phyloP scores from a whole-genome alignment of 2,329 filamentous ascomycete genomes.

The Akanthomyces dipterigenus region DNA sequence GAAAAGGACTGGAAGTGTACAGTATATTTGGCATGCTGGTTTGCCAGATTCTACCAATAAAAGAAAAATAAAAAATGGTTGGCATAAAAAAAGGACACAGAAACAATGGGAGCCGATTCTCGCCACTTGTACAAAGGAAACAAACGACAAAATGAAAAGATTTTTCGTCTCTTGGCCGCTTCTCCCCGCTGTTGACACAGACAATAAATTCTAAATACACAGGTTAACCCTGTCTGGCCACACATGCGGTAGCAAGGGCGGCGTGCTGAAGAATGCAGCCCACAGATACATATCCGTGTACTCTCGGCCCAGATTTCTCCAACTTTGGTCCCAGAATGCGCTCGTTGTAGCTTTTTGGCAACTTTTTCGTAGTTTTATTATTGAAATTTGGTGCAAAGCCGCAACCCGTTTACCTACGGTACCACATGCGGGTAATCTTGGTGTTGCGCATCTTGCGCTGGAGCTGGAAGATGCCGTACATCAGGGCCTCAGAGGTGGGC shows the following conservation, averaged over 20 bases:
- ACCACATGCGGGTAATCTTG: conserved; percentile 51
- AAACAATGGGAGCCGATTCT: background rate
- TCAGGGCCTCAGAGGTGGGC: conserved; percentile 54
- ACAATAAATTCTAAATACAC: conserved; percentile 6
- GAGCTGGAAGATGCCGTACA: conserved; percentile 67
- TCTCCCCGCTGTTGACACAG: background rate
- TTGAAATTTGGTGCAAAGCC: background rate
- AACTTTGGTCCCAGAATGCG: background rate
- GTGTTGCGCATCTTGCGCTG: conserved; percentile 68
- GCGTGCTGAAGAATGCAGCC: background rate
- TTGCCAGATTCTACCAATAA: background rate
- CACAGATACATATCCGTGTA: background rate
- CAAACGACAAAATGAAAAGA: background rate
- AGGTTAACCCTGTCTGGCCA: background rate
- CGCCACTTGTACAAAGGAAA: conserved; percentile 2
- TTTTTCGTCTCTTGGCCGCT: background rate
- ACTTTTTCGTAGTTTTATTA: background rate
- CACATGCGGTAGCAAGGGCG: background rate
- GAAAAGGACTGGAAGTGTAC: background rate
- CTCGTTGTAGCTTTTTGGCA: background rate
- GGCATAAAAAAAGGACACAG: background rate
- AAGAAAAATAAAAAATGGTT: background rate
- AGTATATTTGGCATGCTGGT: background rate
- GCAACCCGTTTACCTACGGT: conserved; percentile 40
- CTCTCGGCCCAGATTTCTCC: background rate